A percentile compares a stretch with the other conserved stretches of the same genome.
These are phyloP conservation scores for Dothideomycetes sp. DNA, from an alignment of 2,329 filamentous ascomycete genomes.

Conservation along the genomic window DNA sequence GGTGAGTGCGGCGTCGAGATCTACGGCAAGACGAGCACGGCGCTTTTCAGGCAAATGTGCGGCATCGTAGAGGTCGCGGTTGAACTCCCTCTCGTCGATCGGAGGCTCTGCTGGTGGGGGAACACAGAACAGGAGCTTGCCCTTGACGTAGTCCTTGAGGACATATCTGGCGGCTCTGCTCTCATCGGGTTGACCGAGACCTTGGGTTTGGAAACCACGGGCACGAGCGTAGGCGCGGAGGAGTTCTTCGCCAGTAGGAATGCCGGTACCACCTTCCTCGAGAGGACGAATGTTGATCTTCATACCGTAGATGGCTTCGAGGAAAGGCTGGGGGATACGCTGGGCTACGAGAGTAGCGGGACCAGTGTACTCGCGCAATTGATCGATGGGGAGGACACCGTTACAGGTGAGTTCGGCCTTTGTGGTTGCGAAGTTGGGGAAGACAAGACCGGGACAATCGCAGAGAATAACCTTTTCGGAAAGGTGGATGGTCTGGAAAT, in stretches of 20 bases:
- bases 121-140: conserved; percentile 85
- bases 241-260: conserved; percentile 74
- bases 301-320: conserved; percentile 91
- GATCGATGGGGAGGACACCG: conserved; percentile 90
- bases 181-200: conserved; percentile 84
- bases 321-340: conserved; percentile 74
- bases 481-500: conserved; percentile 96
- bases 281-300: conserved; percentile 67
- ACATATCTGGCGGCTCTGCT: conserved; percentile 81
- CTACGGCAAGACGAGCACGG: conserved; percentile 49
- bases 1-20: conserved; percentile 19
- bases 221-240: conserved; percentile 78
- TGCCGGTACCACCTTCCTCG: conserved; percentile 87
- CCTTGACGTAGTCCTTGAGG: conserved; percentile 94
- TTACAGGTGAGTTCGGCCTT: conserved; percentile 95
- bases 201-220: conserved; percentile 80
- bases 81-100: conserved; percentile 68
- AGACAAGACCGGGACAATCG: conserved; percentile 96
- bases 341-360: conserved; percentile 73
- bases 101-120: conserved; percentile 61
- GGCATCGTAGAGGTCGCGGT: conserved; percentile 76
- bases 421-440: conserved; percentile 93
- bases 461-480: conserved; percentile 83
- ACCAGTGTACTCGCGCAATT: conserved; percentile 84
- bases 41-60: conserved; percentile 73